Evolutionary conservation across 192 early-diverging fungal species (phyloP).

Genomic region (Cetraspora pellucida): DNA sequence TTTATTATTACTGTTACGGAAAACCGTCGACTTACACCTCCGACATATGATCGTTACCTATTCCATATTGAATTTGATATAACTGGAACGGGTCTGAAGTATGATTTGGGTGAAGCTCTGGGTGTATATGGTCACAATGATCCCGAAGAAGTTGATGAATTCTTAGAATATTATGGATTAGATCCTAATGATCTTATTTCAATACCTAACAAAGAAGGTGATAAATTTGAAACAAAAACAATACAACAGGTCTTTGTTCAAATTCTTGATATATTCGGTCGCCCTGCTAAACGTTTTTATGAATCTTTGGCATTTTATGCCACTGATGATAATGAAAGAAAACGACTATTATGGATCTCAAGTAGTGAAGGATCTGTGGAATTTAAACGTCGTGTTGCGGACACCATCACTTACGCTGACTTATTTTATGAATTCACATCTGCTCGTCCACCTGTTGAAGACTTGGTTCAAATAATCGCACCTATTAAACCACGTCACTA

Average conservation of each 20-base stretch:
- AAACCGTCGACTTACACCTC: slow-evolving; percentile 85
- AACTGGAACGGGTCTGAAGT: slow-evolving; percentile 73
- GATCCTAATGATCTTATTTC: slow-evolving; percentile 67
- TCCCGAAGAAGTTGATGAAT: slow-evolving; percentile 65
- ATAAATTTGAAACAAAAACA: slow-evolving; percentile 68
- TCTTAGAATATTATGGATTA: slow-evolving; percentile 74
- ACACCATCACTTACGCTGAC: slow-evolving; percentile 86
- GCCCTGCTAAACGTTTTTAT: slow-evolving; percentile 94
- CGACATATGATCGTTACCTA: slow-evolving; percentile 90
- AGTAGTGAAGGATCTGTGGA: slow-evolving; percentile 74
- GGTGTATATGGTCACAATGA: slow-evolving; percentile 94
- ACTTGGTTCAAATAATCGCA: slow-evolving; percentile 74
- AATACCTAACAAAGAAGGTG: slow-evolving; percentile 51
- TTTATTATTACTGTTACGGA: slow-evolving; percentile 69
- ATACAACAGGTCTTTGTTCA: slow-evolving; percentile 81
- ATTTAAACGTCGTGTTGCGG: slow-evolving; percentile 80
- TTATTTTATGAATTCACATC: slow-evolving; percentile 84
- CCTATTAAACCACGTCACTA: slow-evolving; percentile 96
- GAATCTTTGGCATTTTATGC: slow-evolving; percentile 74
- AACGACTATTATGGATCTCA: slow-evolving; percentile 65
- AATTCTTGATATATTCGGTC: slow-evolving; percentile 89
- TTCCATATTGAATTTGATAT: slow-evolving; percentile 97
- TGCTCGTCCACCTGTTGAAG: slow-evolving; percentile 70
- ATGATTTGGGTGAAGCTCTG: slow-evolving; percentile 92
- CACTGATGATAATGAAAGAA: slow-evolving; percentile 66